phyloP scores from a whole-genome alignment of 768 basidiomycete species.

The Dioszegia crocea region DNA sequence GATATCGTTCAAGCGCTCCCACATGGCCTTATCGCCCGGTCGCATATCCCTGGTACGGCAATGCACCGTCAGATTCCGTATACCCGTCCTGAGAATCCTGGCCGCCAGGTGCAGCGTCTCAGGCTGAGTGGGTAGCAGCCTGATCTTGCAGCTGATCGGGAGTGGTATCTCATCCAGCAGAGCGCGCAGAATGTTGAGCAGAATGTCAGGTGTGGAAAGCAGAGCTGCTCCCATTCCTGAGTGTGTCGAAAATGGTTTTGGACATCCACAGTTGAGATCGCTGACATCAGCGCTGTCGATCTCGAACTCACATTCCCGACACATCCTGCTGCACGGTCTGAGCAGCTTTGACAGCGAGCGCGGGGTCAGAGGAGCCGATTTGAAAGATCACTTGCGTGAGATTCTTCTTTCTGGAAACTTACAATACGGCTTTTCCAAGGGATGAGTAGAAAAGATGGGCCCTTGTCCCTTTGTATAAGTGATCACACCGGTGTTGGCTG shows the following conservation, averaged over 20 bases:
- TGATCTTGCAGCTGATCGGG: constrained; percentile 89
- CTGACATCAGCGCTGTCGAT: constrained; percentile 17
- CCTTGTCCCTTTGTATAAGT: constrained; percentile 75
- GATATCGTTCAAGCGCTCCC: constrained; percentile 74
- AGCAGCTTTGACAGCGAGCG: constrained; percentile 87
- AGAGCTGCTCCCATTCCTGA: constrained; percentile 96
- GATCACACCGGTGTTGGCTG: constrained; percentile 79
- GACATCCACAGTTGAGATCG: constrained; percentile 97
- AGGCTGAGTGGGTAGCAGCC: constrained; percentile 76
- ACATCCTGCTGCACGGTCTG: constrained; percentile 80
- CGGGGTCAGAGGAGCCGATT: constrained; percentile 83
- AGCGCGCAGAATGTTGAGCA: constrained; percentile 80
- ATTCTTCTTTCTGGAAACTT: not conserved
- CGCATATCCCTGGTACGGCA: constrained; percentile 93
- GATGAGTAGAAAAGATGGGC: constrained; percentile 85
- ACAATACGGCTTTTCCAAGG: constrained; percentile 82
- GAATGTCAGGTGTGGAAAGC: constrained; percentile 80
- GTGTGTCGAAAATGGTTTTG: constrained; percentile 77
- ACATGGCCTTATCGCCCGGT: constrained; percentile 69
- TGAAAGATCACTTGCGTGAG: constrained; percentile 73
- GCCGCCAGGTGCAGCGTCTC: constrained; percentile 87
- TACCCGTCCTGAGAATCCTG: constrained; percentile 77
- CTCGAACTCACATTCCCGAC: constrained; percentile 60
- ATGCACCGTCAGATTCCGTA: constrained; percentile 86
- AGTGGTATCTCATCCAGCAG: constrained; percentile 71